phyloP scores from a whole-genome alignment of 805 yeast genomes.

The Peterozyma xylosa region DNA sequence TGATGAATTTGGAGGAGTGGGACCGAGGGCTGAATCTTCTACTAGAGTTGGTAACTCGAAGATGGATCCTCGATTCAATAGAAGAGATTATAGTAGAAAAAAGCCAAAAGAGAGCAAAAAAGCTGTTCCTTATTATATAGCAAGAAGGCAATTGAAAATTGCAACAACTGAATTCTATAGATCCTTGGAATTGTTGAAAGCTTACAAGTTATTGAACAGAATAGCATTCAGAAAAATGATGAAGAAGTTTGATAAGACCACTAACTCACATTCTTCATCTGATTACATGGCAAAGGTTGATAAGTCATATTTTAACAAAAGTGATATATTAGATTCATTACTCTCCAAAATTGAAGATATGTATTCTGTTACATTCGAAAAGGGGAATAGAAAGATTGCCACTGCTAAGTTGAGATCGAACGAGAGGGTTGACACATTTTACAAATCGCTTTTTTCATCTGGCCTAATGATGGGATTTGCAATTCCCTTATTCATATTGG shows the following conservation, averaged over 20 bases:
- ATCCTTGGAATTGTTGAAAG: slow-evolving; percentile 59
- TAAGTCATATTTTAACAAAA: slow-evolving; percentile 47
- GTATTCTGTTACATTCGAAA: slow-evolving; percentile 59
- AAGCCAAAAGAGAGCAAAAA: slow-evolving; percentile 18
- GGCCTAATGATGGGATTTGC: slow-evolving; percentile 70
- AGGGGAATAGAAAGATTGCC: slow-evolving; percentile 64
- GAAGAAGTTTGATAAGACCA: slow-evolving; percentile 83
- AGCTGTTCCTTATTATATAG: slow-evolving; percentile 52
- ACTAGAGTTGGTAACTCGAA: background rate
- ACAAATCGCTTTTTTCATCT: slow-evolving; percentile 42
- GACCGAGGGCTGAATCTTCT: background rate
- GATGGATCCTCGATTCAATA: slow-evolving; percentile 22
- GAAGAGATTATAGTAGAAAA: slow-evolving; percentile 41
- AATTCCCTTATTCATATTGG: slow-evolving; percentile 58
- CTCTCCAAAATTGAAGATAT: slow-evolving; percentile 58
- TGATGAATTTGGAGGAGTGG: slow-evolving; percentile 5
- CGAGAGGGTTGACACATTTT: slow-evolving; percentile 30
- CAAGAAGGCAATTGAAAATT: slow-evolving; percentile 57
- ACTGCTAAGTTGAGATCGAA: slow-evolving; percentile 59
- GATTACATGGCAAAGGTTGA: slow-evolving; percentile 54
- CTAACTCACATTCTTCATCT: slow-evolving; percentile 33
- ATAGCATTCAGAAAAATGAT: slow-evolving; percentile 86
- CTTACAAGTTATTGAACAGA: slow-evolving; percentile 69
- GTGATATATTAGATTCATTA: slow-evolving; percentile 61
- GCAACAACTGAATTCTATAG: slow-evolving; percentile 72